Percentiles rank a stretch among this genome's conserved stretches.
Evolutionary conservation across 1,284 basidiomycete species (phyloP).

Genomic region (Sanghuangporus baumii): DNA sequence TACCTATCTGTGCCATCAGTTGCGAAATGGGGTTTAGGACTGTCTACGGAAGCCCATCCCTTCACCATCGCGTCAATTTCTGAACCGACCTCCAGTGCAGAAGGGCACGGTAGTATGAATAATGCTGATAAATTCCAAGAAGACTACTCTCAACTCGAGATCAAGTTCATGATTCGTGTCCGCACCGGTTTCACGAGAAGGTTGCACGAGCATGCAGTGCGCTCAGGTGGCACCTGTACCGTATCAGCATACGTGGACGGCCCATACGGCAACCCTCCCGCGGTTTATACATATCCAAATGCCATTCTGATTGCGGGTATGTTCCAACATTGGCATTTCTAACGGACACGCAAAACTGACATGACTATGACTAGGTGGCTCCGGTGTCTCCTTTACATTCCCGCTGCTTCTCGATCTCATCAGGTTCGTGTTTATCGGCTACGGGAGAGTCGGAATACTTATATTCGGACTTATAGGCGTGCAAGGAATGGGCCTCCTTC

Average conservation of each 20-base stretch:
- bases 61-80: slow-evolving; percentile 38
- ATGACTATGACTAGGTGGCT: slow-evolving; percentile 26
- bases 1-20: slow-evolving; percentile 36
- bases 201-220: slow-evolving; percentile 22
- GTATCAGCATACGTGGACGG: slow-evolving; percentile 31
- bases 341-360: background rate
- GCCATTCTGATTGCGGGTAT: slow-evolving; percentile 33
- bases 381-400: slow-evolving; percentile 34
- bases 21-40: slow-evolving; percentile 16
- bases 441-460: background rate
- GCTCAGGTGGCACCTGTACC: slow-evolving; percentile 20
- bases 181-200: slow-evolving; percentile 34
- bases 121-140: background rate
- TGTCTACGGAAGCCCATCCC: slow-evolving; percentile 38
- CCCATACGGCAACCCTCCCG: slow-evolving; percentile 34
- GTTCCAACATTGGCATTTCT: slow-evolving; percentile 6
- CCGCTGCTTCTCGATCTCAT: slow-evolving; percentile 31
- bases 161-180: slow-evolving; percentile 35
- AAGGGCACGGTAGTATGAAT: slow-evolving; percentile 9
- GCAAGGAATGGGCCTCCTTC: background rate
- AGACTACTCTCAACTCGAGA: slow-evolving; percentile 25
- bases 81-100: slow-evolving; percentile 15
- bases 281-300: slow-evolving; percentile 28
- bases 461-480: background rate
- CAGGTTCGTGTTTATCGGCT: slow-evolving; percentile 22